Conservation (phyloP, 768 basidiomycete species). For the Auriscalpium orientale region DNA sequence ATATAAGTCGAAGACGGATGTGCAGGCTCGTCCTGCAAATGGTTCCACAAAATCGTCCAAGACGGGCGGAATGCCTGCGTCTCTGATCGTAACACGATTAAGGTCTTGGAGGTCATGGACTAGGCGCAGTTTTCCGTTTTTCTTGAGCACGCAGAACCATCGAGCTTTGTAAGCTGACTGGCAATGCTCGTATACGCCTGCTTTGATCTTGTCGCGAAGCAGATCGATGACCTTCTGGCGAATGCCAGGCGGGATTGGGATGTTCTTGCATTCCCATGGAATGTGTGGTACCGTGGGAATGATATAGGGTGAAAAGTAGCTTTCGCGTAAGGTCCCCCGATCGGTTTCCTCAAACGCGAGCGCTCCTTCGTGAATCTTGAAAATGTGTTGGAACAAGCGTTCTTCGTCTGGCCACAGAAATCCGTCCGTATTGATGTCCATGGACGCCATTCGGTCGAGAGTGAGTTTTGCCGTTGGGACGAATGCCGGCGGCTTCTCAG, state of each 20-base stretch:
- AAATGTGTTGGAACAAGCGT: not conserved
- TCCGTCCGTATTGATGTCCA: not conserved
- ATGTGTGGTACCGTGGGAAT: not conserved
- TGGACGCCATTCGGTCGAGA: not conserved
- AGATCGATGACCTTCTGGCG: not conserved
- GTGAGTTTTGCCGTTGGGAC: not conserved
- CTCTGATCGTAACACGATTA: conserved; percentile 6
- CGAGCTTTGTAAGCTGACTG: conserved; percentile 30
- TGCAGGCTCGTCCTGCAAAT: conserved; percentile 13
- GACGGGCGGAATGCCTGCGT: conserved; percentile 3
- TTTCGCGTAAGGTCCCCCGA: not conserved
- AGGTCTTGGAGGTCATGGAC: conserved; percentile 23
- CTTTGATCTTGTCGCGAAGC: not conserved
- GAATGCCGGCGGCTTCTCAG: not conserved
- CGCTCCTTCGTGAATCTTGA: not conserved
- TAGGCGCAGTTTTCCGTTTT: conserved; percentile 17
- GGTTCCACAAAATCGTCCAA: conserved; percentile 13
- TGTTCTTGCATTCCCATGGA: not conserved
- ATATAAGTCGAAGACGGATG: conserved; percentile 28
- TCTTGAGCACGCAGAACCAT: conserved; percentile 33
- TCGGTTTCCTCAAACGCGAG: not conserved
- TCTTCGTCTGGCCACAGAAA: not conserved
- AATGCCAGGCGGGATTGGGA: not conserved
- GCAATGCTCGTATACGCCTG: conserved; percentile 27
- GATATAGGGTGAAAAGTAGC: not conserved